These are phyloP conservation scores for Chaetomiaceae sp. DNA, from an alignment of 2,329 filamentous ascomycete species.

Conservation along the genomic window DNA sequence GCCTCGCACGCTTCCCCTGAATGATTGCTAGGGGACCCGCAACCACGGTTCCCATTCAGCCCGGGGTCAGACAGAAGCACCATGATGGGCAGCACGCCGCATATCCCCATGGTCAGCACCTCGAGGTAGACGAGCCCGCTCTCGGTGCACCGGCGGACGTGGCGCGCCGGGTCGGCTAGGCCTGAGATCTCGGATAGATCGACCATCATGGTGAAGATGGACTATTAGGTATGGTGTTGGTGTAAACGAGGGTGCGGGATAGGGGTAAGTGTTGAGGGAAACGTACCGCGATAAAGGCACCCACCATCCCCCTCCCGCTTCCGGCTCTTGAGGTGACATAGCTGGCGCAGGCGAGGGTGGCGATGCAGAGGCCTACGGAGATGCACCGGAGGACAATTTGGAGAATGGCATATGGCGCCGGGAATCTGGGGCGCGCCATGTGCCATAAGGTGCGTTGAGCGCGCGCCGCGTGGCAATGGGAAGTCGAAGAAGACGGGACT, in stretches of 20 bases:
- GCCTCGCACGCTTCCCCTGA: not conserved
- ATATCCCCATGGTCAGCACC: not conserved
- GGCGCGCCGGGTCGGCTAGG: not conserved
- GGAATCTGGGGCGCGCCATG: not conserved
- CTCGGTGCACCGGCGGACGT: not conserved
- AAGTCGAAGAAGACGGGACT: too few species aligned
- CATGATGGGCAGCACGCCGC: not conserved
- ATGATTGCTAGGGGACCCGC: too few species aligned
- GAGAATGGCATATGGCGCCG: not conserved
- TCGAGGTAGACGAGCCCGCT: not conserved
- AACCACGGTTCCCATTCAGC: not conserved
- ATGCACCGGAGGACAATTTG: not conserved
- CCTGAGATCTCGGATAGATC: not conserved
- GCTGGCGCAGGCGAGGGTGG: not conserved
- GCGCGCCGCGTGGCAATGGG: not conserved
- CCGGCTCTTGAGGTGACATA: not conserved
- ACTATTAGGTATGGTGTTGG: not conserved
- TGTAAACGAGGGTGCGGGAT: too few species aligned
- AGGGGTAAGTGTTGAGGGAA: not conserved
- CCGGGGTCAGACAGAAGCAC: not conserved
- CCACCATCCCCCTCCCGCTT: not conserved
- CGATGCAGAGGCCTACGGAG: not conserved
- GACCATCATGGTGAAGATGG: not conserved
- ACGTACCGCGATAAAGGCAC: constrained; percentile 1
- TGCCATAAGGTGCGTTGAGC: too few species aligned